phyloP scores from a whole-genome alignment of 352 stramenopile genomes.

The Globisporangium camurandrum region DNA sequence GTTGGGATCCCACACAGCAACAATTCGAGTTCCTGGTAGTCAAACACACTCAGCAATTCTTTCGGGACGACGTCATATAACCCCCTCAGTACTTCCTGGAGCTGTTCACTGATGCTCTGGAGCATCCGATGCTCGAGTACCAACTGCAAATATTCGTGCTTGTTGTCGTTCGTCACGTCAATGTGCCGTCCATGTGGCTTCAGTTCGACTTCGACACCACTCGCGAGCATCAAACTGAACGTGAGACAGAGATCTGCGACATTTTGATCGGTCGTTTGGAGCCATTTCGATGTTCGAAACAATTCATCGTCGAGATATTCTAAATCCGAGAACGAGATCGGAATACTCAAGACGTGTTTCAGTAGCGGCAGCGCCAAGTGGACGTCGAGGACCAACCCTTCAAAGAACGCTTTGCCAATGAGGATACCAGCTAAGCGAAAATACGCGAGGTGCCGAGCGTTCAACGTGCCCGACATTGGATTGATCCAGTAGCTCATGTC shows the following conservation, averaged over 20 bases:
- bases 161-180: constrained; percentile 95
- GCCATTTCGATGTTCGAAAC: constrained; percentile 59
- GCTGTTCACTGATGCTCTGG: constrained; percentile 50
- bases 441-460: constrained; percentile 35
- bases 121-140: constrained; percentile 75
- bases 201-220: constrained; percentile 81
- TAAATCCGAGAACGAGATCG: constrained; percentile 71
- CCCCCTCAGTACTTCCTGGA: constrained; percentile 56
- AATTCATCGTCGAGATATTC: constrained; percentile 70
- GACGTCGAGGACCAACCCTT: constrained; percentile 51
- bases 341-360: constrained; percentile 63
- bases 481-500: constrained; percentile 71
- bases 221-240: constrained; percentile 64
- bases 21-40: constrained; percentile 79
- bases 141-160: constrained; percentile 86
- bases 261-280: constrained; percentile 46
- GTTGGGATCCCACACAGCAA: constrained; percentile 65
- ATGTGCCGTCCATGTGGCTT: constrained; percentile 86
- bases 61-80: constrained; percentile 76
- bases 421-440: constrained; percentile 57
- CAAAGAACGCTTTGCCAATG: constrained; percentile 56
- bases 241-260: constrained; percentile 53
- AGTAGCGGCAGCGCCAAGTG: constrained; percentile 61
- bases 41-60: constrained; percentile 52
- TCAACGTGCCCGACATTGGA: constrained; percentile 37